phyloP scores from a whole-genome alignment of 2,329 filamentous ascomycete genomes.

The Endothia cerciana region DNA sequence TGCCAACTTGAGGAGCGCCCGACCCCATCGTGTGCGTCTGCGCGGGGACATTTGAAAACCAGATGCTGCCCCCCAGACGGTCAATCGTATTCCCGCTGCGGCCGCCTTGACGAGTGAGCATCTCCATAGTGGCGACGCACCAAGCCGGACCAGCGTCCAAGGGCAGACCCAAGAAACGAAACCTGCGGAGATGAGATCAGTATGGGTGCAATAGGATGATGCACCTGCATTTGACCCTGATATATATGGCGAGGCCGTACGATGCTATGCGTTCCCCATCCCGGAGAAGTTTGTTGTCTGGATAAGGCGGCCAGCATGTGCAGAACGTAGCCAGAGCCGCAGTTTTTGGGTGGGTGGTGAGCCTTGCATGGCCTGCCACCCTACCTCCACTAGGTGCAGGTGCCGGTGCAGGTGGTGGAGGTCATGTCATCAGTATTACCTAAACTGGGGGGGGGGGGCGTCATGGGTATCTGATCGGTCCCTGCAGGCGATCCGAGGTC shows the following conservation, averaged over 20 bases:
- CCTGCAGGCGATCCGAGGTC: constrained; percentile 7
- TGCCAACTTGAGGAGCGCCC: not conserved
- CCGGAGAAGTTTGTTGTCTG: too few species aligned
- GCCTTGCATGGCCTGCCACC: too few species aligned
- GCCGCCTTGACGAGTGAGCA: not conserved
- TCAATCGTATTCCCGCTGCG: not conserved
- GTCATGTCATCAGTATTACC: not conserved
- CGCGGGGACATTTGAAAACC: not conserved
- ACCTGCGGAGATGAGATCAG: not conserved
- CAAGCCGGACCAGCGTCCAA: not conserved
- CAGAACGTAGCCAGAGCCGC: too few species aligned
- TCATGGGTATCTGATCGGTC: not conserved
- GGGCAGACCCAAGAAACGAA: not conserved
- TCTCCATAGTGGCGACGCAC: not conserved
- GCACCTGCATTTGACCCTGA: not conserved
- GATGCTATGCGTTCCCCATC: too few species aligned
- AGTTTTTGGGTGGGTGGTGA: too few species aligned
- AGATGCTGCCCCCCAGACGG: not conserved
- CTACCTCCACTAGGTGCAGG: too few species aligned
- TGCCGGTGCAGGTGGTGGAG: too few species aligned
- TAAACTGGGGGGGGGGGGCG: not conserved
- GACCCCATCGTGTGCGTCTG: too few species aligned
- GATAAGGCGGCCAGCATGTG: too few species aligned
- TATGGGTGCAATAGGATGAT: not conserved
- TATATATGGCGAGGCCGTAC: too few species aligned